These are phyloP conservation scores for Fomitiporia mediterranea DNA, from an alignment of 1,284 basidiomycete species.

Conservation along the genomic window DNA sequence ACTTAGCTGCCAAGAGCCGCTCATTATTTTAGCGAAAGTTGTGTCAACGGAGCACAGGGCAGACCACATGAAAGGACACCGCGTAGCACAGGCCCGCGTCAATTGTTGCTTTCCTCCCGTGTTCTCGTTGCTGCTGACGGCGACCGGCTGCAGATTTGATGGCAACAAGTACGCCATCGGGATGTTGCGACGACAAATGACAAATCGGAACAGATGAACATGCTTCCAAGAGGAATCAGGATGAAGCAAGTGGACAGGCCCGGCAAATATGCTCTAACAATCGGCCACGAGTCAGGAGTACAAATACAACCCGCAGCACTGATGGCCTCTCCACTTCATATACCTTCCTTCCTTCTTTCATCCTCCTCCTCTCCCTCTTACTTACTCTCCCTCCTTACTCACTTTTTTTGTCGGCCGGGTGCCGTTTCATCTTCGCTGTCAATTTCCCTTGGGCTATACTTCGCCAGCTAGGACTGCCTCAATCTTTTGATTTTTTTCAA, in stretches of 20 bases:
- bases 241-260: background rate
- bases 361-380: background rate
- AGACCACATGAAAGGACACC: no score
- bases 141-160: background rate
- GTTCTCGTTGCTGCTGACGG: conserved; percentile 4
- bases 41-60: no score
- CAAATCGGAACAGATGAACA: background rate
- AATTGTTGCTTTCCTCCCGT: no score
- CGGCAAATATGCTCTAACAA: conserved; percentile 6
- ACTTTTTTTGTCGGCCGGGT: conserved; percentile 14
- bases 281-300: background rate
- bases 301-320: conserved; percentile 1
- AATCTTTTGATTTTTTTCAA: background rate
- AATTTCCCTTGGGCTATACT: conserved; percentile 2
- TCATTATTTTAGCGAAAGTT: no score
- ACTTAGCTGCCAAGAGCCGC: no score
- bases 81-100: no score
- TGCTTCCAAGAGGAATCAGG: background rate
- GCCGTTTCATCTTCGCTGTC: conserved; percentile 9
- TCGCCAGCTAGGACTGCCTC: conserved; percentile 4
- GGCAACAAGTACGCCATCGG: background rate
- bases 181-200: background rate
- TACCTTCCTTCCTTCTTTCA: background rate
- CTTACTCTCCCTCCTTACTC: conserved; percentile 1
- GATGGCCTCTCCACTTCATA: background rate